Evolutionary conservation across 2,329 filamentous ascomycete species (phyloP), one percentile per base, ranked within the genome.

Genomic region (Lachnellula hyalina): DNA sequence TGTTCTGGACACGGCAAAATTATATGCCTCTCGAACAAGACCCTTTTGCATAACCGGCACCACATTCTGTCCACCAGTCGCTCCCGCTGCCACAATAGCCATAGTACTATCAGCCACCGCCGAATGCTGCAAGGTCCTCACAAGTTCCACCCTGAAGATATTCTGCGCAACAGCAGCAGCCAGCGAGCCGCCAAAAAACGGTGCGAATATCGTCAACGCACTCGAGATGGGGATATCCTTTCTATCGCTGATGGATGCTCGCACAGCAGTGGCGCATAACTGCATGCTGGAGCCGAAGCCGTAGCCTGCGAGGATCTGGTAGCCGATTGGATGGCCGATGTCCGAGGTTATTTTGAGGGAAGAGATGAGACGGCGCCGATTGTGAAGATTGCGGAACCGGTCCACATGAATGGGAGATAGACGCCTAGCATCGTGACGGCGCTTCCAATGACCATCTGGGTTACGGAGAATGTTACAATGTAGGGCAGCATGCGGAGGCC

Each of bases 221-320:
- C 73, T 77, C 6, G 79, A 72, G 32, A 56, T 41, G 5, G 50
- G 50, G 6, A 83, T 69, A 49, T 83, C 77, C 8, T 75, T 70
- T 32, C 25, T 28, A 7, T 71, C 72, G n/a, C 73, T 69, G 3
- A 83, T 70, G 0, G 78, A 75, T 0, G 78, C 75, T 61, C 83
- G 80, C 12, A 79, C 73, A 5, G 80, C 80, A 17, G 85, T 75
- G 52, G 73, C 73, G 23, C 77, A 71, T 1, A 79, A 74, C 61
- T 84, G 81, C 74, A 85, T 80, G 11, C 78, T 78, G 28, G 78
- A 71, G 2, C 82, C 82, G 5, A 79, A 73, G 36, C 81, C 80
- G 5, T 80, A 69, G 28, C 79, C 81, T 21, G 73, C 70, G n/a
- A 84, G 61, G 47, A 81, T 75, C 62, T 82, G 80, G 65, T 77